phyloP scores from a whole-genome alignment of 2,329 filamentous ascomycete species.

The Fusarium sp. region DNA sequence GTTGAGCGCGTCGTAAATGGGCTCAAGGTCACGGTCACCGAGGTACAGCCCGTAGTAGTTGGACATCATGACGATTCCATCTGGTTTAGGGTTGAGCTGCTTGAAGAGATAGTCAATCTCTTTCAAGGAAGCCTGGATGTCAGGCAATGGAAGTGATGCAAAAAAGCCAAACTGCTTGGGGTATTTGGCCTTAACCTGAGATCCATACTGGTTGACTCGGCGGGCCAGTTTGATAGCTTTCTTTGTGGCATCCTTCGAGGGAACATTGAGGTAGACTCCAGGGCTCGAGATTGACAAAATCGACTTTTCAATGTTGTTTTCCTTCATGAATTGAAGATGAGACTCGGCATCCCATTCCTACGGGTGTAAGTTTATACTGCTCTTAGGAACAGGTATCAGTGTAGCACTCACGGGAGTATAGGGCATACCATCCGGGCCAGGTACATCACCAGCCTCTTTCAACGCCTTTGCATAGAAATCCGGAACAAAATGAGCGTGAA shows the following conservation, averaged over 20 bases:
- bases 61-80: conserved; percentile 16
- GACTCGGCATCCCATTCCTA: conserved; percentile 9
- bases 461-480: conserved; percentile 6
- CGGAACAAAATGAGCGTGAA: conserved; percentile 4
- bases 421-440: conserved; percentile 7
- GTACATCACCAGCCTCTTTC: not conserved
- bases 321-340: conserved; percentile 13
- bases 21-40: conserved; percentile 4
- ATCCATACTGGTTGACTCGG: not conserved
- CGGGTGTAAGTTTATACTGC: accelerated
- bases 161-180: conserved; percentile 14
- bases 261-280: conserved; percentile 9
- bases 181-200: conserved; percentile 3
- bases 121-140: conserved; percentile 5
- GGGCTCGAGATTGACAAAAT: conserved; percentile 11
- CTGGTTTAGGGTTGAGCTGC: not conserved
- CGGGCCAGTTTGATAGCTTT: not conserved
- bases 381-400: accelerated
- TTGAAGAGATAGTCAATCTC: not conserved
- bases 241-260: not conserved
- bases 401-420: not conserved
- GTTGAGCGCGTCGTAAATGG: not conserved
- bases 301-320: conserved; percentile 4
- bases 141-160: not conserved
- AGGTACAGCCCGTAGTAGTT: conserved; percentile 19